Conservation (phyloP, 495 filamentous ascomycete genomes). For the Ascodesmis nigricans region DNA sequence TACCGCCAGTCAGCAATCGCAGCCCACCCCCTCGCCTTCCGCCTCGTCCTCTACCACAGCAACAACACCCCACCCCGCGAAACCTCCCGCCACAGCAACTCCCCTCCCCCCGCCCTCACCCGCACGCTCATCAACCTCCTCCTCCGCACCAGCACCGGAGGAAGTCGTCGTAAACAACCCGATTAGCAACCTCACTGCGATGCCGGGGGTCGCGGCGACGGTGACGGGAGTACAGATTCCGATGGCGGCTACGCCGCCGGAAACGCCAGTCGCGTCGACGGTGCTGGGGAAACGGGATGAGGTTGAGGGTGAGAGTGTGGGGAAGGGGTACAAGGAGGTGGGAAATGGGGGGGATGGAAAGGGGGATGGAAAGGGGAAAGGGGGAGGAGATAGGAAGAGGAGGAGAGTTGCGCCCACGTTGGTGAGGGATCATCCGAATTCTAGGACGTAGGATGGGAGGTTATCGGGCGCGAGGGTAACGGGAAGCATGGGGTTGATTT, state of each 20-base stretch:
- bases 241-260: slow-evolving; percentile 61
- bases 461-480: no score
- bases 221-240: slow-evolving; percentile 31
- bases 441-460: no score
- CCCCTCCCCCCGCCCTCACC: slow-evolving; percentile 33
- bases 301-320: slow-evolving; percentile 29
- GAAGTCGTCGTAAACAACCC: slow-evolving; percentile 46
- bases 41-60: slow-evolving; percentile 35
- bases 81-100: slow-evolving; percentile 33
- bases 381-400: slow-evolving; percentile 33
- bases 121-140: slow-evolving; percentile 27
- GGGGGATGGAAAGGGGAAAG: slow-evolving; percentile 6
- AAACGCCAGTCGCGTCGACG: slow-evolving; percentile 44
- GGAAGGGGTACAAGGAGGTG: no score
- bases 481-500: no score
- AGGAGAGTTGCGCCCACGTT: slow-evolving; percentile 58
- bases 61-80: slow-evolving; percentile 37
- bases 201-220: slow-evolving; percentile 38
- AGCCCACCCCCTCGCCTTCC: slow-evolving; percentile 21
- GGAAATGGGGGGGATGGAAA: slow-evolving; percentile 16
- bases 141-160: slow-evolving; percentile 32
- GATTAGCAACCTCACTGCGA: slow-evolving; percentile 46
- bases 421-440: slow-evolving; percentile 21
- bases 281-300: slow-evolving; percentile 37
- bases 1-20: no score